Percentiles rank a stretch among this genome's conserved stretches.
phyloP scores from a whole-genome alignment of 2,329 filamentous ascomycete genomes.

The Immersiporthe knoxdaviesiana region DNA sequence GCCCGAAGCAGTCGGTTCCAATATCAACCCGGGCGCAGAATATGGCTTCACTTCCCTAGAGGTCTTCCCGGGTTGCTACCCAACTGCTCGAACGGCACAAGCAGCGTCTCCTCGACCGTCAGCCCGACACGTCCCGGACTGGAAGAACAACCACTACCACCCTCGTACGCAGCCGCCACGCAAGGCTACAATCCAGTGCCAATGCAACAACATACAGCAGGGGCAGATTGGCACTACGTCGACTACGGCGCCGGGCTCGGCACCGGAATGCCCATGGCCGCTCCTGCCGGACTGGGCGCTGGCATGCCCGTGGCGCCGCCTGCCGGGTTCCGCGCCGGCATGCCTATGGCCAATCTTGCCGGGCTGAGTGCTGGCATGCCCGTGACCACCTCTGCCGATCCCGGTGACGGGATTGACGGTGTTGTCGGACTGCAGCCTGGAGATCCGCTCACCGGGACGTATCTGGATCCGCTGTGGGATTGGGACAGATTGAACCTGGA shows the following conservation, averaged over 20 bases:
- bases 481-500: conserved; percentile 26
- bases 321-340: not conserved
- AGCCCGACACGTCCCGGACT: not conserved
- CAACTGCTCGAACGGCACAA: not conserved
- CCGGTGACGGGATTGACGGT: not conserved
- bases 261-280: not conserved
- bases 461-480: conserved; percentile 26
- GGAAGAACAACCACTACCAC: conserved; percentile 1
- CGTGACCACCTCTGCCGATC: not conserved
- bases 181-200: conserved; percentile 4
- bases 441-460: conserved; percentile 26
- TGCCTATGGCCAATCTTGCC: not conserved
- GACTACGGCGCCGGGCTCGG: conserved; percentile 12
- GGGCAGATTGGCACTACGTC: conserved; percentile 19
- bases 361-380: not conserved
- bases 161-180: conserved; percentile 6
- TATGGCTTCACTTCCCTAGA: not conserved
- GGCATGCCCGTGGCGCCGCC: not conserved
- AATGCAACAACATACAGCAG: not conserved
- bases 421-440: conserved; percentile 18
- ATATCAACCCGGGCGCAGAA: not conserved
- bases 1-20: not conserved
- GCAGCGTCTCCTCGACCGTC: not conserved
- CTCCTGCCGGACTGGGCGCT: not conserved
- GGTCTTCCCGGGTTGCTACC: not conserved